Conservation (phyloP, 345 rosid genomes). For the Sisymbrium altissimum region DNA sequence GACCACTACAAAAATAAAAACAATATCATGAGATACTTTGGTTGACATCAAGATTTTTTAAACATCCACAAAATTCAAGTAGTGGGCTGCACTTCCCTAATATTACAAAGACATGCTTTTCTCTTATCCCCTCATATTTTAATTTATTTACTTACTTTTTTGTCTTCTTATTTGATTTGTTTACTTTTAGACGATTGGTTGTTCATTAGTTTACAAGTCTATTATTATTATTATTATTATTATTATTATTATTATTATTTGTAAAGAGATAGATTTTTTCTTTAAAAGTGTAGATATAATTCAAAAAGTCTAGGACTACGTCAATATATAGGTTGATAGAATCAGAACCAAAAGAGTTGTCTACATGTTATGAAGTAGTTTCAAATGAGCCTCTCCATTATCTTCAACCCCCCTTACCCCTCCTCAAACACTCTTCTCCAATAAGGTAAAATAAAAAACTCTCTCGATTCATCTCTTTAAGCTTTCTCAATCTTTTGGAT, state of each 20-base stretch:
- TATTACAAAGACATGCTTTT: constrained; percentile 10
- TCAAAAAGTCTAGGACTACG: neutral
- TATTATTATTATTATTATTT: neutral
- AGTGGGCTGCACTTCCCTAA: constrained; percentile 32
- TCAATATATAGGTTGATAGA: constrained; percentile 29
- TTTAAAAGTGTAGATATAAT: neutral
- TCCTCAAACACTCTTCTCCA: constrained; percentile 30
- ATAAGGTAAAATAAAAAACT: constrained; percentile 16
- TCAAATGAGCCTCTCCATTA: constrained; percentile 33
- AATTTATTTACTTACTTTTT: neutral
- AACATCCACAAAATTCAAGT: constrained; percentile 15
- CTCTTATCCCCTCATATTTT: neutral
- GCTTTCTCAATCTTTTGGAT: constrained; percentile 9
- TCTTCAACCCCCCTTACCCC: constrained; percentile 24
- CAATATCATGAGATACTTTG: constrained; percentile 27
- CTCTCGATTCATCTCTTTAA: neutral
- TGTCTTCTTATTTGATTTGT: neutral
- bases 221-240: neutral
- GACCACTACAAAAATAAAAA: neutral
- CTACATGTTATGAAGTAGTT: constrained; percentile 28
- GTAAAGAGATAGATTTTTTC: neutral
- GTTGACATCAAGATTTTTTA: constrained; percentile 24
- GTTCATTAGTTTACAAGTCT: neutral
- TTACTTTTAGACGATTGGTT: constrained; percentile 9
- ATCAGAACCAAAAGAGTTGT: constrained; percentile 25